Percentiles rank a stretch among this genome's conserved stretches.
Evolutionary conservation across 2,329 filamentous ascomycete species (phyloP).

Genomic region (Stromatinia cepivora): DNA sequence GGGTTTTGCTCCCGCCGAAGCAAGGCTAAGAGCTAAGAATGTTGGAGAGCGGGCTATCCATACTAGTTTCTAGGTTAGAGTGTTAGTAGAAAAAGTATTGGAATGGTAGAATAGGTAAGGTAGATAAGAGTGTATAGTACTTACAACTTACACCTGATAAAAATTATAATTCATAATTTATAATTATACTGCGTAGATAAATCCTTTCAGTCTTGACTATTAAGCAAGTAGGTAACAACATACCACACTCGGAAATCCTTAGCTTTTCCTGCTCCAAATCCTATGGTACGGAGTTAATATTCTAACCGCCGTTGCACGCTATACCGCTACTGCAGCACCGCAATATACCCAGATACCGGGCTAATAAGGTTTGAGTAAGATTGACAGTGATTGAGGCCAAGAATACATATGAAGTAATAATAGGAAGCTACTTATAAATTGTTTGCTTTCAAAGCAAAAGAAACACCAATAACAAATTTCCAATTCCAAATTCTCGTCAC

Average conservation of each 20-base stretch:
- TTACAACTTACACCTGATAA: background rate
- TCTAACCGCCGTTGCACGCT: slow-evolving; percentile 3
- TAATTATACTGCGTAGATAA: no score
- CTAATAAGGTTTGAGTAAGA: background rate
- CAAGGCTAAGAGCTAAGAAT: slow-evolving; percentile 16
- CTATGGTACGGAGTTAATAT: background rate
- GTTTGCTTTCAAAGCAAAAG: background rate
- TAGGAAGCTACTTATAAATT: background rate
- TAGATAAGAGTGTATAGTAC: background rate
- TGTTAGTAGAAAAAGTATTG: background rate
- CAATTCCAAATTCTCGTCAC: background rate
- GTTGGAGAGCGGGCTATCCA: background rate
- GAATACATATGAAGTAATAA: background rate
- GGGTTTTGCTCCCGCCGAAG: slow-evolving; percentile 14
- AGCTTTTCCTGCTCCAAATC: background rate
- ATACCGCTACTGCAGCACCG: background rate
- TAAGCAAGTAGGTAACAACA: background rate
- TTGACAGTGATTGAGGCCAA: background rate
- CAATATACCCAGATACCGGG: slow-evolving; percentile 6
- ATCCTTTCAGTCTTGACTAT: background rate
- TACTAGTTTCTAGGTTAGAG: background rate
- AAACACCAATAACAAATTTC: background rate
- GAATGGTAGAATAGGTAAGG: background rate
- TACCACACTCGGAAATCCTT: background rate
- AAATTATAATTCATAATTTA: background rate